These are phyloP conservation scores for Russula emetica DNA, from an alignment of 768 basidiomycete genomes.

Conservation along the genomic window DNA sequence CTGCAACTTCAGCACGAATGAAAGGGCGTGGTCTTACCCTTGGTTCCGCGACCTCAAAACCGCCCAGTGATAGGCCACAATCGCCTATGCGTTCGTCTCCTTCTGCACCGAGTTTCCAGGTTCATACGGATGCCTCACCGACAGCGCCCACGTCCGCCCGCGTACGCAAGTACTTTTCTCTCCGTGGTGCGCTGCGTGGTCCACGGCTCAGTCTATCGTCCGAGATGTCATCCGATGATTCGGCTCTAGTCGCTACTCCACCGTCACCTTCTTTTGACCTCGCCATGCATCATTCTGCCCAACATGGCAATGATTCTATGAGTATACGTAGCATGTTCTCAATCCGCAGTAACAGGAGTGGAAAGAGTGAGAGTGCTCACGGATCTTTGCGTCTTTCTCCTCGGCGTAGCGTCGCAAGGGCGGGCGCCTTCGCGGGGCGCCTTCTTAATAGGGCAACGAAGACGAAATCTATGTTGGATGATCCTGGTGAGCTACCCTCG, in stretches of 20 bases:
- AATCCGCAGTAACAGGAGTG: constrained; percentile 24
- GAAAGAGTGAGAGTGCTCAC: constrained; percentile 14
- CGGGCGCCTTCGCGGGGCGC: constrained; percentile 27
- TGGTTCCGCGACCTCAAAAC: neutral
- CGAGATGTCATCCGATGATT: constrained; percentile 66
- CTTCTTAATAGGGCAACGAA: constrained; percentile 25
- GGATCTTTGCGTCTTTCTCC: constrained; percentile 26
- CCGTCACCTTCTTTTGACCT: constrained; percentile 39
- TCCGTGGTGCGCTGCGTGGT: constrained; percentile 43
- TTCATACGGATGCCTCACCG: constrained; percentile 32
- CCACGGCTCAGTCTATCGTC: constrained; percentile 58
- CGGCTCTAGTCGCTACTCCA: constrained; percentile 55
- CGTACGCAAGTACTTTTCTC: constrained; percentile 30
- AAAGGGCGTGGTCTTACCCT: constrained; percentile 21
- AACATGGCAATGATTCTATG: constrained; percentile 30
- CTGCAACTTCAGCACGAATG: constrained; percentile 13
- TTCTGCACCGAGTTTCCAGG: constrained; percentile 23
- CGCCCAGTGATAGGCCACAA: neutral
- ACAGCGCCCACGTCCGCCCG: constrained; percentile 47
- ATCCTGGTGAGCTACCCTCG: constrained; percentile 14
- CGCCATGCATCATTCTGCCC: constrained; percentile 27
- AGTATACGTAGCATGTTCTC: constrained; percentile 28
- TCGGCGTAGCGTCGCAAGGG: constrained; percentile 26
- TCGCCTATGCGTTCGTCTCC: constrained; percentile 18
- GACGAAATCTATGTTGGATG: constrained; percentile 26